Evolutionary conservation across 257 asterid species (phyloP).

Genomic region (Salvia miltiorrhiza): DNA sequence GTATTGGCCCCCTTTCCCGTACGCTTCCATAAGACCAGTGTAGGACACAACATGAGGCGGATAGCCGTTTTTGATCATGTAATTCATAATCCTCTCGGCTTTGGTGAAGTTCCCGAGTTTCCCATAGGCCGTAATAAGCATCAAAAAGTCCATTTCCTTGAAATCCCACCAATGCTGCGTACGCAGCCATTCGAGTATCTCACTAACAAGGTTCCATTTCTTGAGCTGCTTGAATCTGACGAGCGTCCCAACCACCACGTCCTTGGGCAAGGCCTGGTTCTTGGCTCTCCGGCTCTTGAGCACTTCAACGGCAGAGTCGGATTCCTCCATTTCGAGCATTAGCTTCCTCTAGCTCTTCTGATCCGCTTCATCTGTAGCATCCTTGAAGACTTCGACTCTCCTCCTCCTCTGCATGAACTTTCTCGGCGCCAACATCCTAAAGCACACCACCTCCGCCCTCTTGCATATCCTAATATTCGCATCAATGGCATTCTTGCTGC

Average conservation of each 20-base stretch:
- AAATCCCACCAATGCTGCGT: constrained; percentile 98
- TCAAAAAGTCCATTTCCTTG: constrained; percentile 85
- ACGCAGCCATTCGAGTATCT: constrained; percentile 97
- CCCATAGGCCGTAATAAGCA: constrained; percentile 96
- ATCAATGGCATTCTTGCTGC: constrained; percentile 35
- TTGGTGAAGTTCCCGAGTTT: constrained; percentile 79
- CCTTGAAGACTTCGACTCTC: constrained; percentile 76
- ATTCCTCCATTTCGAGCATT: constrained; percentile 87
- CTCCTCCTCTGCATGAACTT: constrained; percentile 91
- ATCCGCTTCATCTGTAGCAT: constrained; percentile 70
- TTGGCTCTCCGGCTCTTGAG: constrained; percentile 65
- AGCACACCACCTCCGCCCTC: constrained; percentile 70
- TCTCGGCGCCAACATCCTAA: constrained; percentile 87
- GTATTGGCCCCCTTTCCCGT: constrained; percentile 81
- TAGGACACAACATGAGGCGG: constrained; percentile 80
- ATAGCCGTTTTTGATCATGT: constrained; percentile 73
- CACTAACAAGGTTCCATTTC: constrained; percentile 93
- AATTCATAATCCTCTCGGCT: constrained; percentile 79
- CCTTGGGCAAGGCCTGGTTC: constrained; percentile 70
- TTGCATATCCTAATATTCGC: constrained; percentile 42
- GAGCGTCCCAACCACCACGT: constrained; percentile 79
- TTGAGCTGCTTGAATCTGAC: constrained; percentile 93
- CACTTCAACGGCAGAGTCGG: constrained; percentile 67
- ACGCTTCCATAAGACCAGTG: constrained; percentile 98
- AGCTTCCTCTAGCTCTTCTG: constrained; percentile 85